These are phyloP conservation scores for Irineochytrium annulatum DNA, from an alignment of 192 early-diverging fungal genomes.

Conservation along the genomic window DNA sequence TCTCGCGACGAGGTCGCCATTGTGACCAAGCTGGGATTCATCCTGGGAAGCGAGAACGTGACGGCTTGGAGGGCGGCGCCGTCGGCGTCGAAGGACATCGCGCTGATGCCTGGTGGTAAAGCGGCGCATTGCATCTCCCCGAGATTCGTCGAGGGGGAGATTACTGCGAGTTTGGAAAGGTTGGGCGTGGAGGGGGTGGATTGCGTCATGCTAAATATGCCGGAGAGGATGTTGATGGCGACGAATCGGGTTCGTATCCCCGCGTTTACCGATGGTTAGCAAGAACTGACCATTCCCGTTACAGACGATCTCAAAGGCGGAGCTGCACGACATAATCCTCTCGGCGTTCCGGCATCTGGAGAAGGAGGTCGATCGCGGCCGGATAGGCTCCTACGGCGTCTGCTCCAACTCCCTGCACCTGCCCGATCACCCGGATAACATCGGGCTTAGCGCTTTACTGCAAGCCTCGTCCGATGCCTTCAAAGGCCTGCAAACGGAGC, in stretches of 20 bases:
- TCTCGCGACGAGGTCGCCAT: conserved; percentile 16
- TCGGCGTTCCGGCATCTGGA: conserved; percentile 60
- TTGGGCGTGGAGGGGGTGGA: conserved; percentile 57
- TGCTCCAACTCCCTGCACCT: conserved; percentile 62
- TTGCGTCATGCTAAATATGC: conserved; percentile 72
- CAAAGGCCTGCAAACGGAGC: too few relatives aligned
- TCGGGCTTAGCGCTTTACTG: conserved; percentile 52
- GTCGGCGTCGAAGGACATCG: conserved; percentile 1
- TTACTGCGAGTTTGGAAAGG: conserved; percentile 50
- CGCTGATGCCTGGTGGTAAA: conserved; percentile 2
- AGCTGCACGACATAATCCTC: conserved; percentile 41
- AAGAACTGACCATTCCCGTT: too few relatives aligned
- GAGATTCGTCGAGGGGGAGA: conserved; percentile 51
- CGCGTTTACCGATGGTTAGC: too few relatives aligned
- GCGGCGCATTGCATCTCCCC: conserved; percentile 60
- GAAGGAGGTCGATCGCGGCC: conserved; percentile 51
- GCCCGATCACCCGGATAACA: conserved; percentile 53
- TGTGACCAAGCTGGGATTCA: conserved; percentile 43
- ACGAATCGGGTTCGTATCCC: too few relatives aligned
- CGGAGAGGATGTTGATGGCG: conserved; percentile 69
- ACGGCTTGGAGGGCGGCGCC: not conserved
- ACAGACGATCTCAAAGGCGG: too few relatives aligned
- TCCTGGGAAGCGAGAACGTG: conserved; percentile 8
- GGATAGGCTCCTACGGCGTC: conserved; percentile 66
- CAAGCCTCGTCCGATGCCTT: not conserved